These are phyloP conservation scores for Lipomyces chichibuensis DNA, from an alignment of 805 yeast species.

Conservation along the genomic window DNA sequence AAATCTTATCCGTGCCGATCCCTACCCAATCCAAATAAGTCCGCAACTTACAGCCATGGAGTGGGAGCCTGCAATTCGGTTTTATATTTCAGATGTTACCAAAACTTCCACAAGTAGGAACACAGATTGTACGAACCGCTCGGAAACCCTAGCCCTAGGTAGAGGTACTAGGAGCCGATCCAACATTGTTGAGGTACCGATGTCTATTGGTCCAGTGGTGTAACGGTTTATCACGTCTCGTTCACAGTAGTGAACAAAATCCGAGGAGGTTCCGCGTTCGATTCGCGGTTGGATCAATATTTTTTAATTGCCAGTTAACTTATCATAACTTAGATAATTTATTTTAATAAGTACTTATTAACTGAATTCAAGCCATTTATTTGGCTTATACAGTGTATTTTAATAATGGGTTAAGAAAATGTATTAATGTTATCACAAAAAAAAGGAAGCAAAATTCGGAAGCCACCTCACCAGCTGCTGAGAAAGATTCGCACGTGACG, in stretches of 20 bases:
- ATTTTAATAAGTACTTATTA: too few relatives aligned
- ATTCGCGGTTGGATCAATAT: constrained; percentile 36
- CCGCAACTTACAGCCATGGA: too few relatives aligned
- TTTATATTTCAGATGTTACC: too few relatives aligned
- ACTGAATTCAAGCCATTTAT: too few relatives aligned
- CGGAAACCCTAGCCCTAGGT: neutral
- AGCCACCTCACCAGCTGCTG: neutral
- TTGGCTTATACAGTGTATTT: too few relatives aligned
- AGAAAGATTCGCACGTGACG: neutral
- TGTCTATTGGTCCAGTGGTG: constrained; percentile 32
- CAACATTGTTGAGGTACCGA: neutral
- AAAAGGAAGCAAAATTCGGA: neutral
- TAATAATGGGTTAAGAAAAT: neutral
- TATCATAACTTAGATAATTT: too few relatives aligned
- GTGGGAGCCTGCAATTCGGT: too few relatives aligned
- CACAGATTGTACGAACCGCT: too few relatives aligned
- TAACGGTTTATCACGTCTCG: constrained; percentile 37
- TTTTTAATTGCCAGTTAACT: constrained; percentile 4
- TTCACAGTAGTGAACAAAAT: constrained; percentile 33
- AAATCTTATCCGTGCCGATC: too few relatives aligned
- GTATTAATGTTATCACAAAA: neutral
- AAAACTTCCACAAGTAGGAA: too few relatives aligned
- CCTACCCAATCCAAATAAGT: too few relatives aligned
- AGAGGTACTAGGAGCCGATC: neutral
- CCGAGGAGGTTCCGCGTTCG: constrained; percentile 39